Percentiles rank a stretch among this genome's conserved stretches.
Conservation (phyloP, 2,329 filamentous ascomycete species). For the Diaporthe ampelina region DNA sequence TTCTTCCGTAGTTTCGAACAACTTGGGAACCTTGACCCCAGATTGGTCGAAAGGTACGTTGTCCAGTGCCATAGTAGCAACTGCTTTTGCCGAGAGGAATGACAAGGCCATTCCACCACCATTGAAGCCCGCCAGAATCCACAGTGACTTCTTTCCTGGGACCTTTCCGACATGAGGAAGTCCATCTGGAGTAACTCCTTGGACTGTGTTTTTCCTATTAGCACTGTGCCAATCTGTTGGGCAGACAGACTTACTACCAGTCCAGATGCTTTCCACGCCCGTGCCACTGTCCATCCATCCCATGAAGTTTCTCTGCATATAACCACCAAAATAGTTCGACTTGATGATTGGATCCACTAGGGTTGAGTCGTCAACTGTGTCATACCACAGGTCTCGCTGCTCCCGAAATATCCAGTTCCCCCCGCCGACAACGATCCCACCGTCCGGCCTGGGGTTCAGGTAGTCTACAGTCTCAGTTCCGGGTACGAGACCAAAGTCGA, state of each 20-base stretch:
- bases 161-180: constrained; percentile 37
- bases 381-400: constrained; percentile 38
- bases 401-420: constrained; percentile 37
- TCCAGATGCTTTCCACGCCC: constrained; percentile 43
- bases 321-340: constrained; percentile 46
- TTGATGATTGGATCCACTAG: constrained; percentile 42
- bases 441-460: constrained; percentile 40
- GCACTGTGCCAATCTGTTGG: too few species aligned
- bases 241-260: constrained; percentile 44
- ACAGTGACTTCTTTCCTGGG: constrained; percentile 32
- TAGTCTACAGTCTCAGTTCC: constrained; percentile 38
- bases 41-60: constrained; percentile 23
- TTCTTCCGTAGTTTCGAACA: constrained; percentile 35
- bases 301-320: constrained; percentile 47
- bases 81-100: constrained; percentile 36
- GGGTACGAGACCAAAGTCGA: constrained; percentile 34
- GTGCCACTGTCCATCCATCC: constrained; percentile 45
- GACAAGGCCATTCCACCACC: constrained; percentile 39
- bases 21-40: constrained; percentile 30
- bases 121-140: constrained; percentile 40
- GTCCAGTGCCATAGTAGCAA: constrained; percentile 33
- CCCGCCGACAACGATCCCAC: constrained; percentile 41
- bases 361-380: constrained; percentile 44
- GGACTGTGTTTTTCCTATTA: constrained; percentile 14
- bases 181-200: constrained; percentile 36